Base-by-base conservation (phyloP, 2,329 filamentous ascomycete species). In the Ascosphaera aggregata region DNA sequence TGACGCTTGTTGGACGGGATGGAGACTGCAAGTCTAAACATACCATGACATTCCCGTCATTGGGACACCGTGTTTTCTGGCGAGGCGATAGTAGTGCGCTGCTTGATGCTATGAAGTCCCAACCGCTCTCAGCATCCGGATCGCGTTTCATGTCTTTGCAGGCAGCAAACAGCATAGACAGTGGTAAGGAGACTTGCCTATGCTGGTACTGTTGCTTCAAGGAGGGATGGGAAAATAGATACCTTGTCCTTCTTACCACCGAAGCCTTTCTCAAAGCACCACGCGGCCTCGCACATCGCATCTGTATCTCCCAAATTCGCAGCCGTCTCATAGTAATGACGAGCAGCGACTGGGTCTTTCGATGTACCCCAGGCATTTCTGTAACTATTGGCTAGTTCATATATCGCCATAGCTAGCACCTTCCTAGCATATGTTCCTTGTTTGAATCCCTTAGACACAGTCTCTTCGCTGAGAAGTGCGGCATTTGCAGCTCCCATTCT, bases 191-290 rank as follows among this genome's bases (percentile, higher is more conserved):
- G n/a, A n/a, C n/a, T n/a, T n/a, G n/a, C n/a, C n/a, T n/a, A n/a
- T n/a, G n/a, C n/a, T n/a, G n/a, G n/a, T n/a, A n/a, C n/a, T n/a
- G n/a, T n/a, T n/a, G n/a, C 13, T 13, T n/a, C 27, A 31, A 31
- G 9, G 27, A 31, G n/a, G 27, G 32, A 17, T 8, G 4, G 32
- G 13, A 34, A 4, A 34, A 34, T 34, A 34, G 13, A 17, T 67
- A 94, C 86, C 80, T 93, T 95, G 64, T 98, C 85, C 58, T 95
- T 98, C 58, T 84, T 89, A 52, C 84, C 86, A 24, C 89, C 89
- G 58, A 92, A 93, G n/a, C 89, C 89, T 54, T 94, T 79, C 19
- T 91, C 59, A 65, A 89, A 95, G 63, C 89, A 98, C 82, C 84
- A 92, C 27, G 76, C 89, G 40, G 77, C 77, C 58, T 95, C 86